A percentile compares a stretch with the other conserved stretches of the same genome.
phyloP scores from a whole-genome alignment of 768 basidiomycete genomes.

The Tubosaeta sp. region DNA sequence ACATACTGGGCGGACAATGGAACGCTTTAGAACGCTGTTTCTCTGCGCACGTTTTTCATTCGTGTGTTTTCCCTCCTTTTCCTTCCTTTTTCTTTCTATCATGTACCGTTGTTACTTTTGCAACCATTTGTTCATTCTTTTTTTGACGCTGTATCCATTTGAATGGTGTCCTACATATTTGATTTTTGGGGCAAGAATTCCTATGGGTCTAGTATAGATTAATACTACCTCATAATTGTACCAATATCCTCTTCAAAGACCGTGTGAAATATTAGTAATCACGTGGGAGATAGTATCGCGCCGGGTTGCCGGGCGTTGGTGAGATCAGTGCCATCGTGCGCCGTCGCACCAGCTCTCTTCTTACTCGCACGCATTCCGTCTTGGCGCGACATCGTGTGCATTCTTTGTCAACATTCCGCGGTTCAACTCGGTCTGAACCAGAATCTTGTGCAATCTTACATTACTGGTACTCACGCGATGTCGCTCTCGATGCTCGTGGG shows the following conservation, averaged over 20 bases:
- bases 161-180: slow-evolving; percentile 4
- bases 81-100: neutral
- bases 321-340: too few relatives aligned
- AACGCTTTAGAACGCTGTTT: slow-evolving; percentile 21
- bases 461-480: slow-evolving; percentile 41
- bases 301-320: neutral
- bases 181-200: slow-evolving; percentile 12
- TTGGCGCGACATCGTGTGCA: neutral
- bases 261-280: slow-evolving; percentile 5
- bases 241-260: neutral
- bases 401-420: neutral
- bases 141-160: slow-evolving; percentile 14
- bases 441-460: neutral
- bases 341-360: neutral
- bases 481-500: slow-evolving; percentile 76
- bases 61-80: neutral
- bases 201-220: slow-evolving; percentile 26
- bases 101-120: slow-evolving; percentile 8
- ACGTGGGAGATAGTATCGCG: slow-evolving; percentile 12
- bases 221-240: slow-evolving; percentile 27
- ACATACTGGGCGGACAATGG: slow-evolving; percentile 16
- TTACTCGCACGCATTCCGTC: neutral
- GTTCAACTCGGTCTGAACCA: neutral
- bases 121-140: neutral
- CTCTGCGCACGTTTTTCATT: slow-evolving; percentile 6